Percentiles rank a stretch among this genome's conserved stretches.
phyloP scores from a whole-genome alignment of 169 alveolate genomes.

The Plasmodium fragile region DNA sequence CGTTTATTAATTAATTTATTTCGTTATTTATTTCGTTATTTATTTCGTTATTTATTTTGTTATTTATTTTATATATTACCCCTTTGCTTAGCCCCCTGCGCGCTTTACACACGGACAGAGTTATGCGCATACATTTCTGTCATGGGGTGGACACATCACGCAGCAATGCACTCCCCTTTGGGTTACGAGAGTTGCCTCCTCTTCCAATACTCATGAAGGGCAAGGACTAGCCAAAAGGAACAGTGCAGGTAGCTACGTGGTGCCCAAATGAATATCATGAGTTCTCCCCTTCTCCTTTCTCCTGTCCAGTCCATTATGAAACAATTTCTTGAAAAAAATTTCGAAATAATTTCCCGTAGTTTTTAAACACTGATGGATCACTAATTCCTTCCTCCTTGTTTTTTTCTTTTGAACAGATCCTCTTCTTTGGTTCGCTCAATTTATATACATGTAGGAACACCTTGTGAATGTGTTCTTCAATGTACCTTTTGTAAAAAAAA shows the following conservation, averaged over 20 bases:
- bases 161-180: neutral
- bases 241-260: neutral
- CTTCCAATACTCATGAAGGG: neutral
- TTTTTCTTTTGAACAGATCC: neutral
- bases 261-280: neutral
- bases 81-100: neutral
- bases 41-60: neutral
- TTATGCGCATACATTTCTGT: neutral
- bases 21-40: too few species aligned
- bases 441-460: constrained; percentile 22
- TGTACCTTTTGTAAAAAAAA: constrained; percentile 31
- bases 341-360: constrained; percentile 12
- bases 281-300: neutral
- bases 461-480: constrained; percentile 46
- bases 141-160: neutral
- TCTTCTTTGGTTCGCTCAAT: constrained; percentile 6
- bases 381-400: constrained; percentile 4
- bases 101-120: neutral
- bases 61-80: too few species aligned
- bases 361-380: constrained; percentile 2
- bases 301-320: neutral
- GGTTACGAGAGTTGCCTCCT: neutral
- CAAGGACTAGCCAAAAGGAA: neutral
- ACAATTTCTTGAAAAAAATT: constrained; percentile 19
- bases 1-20: neutral